A percentile compares a stretch with the other conserved stretches of the same genome.
phyloP scores from a whole-genome alignment of 78 protist species.

The Bodo saltans region DNA sequence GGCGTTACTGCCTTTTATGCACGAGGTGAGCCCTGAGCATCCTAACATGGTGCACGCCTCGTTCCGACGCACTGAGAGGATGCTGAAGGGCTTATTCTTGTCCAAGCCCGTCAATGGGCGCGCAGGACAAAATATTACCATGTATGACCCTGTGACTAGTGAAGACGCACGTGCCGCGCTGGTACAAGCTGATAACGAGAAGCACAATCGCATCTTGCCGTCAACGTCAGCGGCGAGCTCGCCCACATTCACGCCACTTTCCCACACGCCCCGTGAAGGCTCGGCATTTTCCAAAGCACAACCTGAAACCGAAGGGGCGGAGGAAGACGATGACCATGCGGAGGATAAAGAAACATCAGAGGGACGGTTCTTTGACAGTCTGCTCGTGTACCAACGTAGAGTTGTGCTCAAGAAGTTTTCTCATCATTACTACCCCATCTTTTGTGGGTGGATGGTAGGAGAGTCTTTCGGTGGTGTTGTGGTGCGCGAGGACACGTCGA shows the following conservation, averaged over 20 bases:
- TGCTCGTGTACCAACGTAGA: not conserved
- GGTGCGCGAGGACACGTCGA: not conserved
- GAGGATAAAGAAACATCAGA: not conserved
- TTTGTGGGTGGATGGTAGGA: not conserved
- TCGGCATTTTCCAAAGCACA: too few species aligned
- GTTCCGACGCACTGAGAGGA: not conserved
- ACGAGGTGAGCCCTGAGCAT: not conserved
- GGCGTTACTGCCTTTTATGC: not conserved
- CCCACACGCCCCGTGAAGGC: too few species aligned
- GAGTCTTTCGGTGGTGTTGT: not conserved
- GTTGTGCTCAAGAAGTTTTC: not conserved
- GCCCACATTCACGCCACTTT: too few species aligned
- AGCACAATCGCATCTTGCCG: too few species aligned
- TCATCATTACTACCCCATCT: not conserved
- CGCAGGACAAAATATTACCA: not conserved
- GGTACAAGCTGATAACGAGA: too few species aligned
- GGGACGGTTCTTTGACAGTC: not conserved
- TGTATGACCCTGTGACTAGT: too few species aligned
- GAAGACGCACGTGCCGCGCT: too few species aligned
- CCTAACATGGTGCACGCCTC: not conserved
- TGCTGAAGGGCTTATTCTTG: too few species aligned
- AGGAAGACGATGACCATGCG: not conserved
- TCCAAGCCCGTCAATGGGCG: not conserved
- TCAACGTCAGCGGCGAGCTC: too few species aligned
- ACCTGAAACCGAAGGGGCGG: too few species aligned